A percentile compares a stretch with the other conserved stretches of the same genome.
Evolutionary conservation across 768 basidiomycete species (phyloP).

Genomic region (Podaxis rugospora): DNA sequence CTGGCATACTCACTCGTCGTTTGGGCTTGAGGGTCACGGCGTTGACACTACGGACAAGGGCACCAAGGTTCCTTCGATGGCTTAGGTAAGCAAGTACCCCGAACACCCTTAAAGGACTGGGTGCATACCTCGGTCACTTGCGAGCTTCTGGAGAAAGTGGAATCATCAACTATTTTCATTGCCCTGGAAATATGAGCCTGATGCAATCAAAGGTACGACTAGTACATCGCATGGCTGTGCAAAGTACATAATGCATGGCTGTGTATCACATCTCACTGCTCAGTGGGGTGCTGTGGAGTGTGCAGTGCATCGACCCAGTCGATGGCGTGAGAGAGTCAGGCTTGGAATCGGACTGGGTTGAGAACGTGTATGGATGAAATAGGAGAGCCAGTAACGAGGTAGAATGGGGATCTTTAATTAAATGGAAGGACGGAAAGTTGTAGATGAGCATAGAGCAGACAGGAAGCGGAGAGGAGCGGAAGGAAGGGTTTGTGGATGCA

Average conservation of each 20-base stretch:
- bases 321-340: background rate
- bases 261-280: background rate
- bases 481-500: background rate
- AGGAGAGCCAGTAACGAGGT: background rate
- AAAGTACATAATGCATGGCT: background rate
- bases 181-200: background rate
- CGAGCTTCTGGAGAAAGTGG: too few species aligned
- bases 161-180: too few species aligned
- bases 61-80: conserved; percentile 12
- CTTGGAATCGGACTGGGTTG: too few species aligned
- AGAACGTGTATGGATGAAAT: too few species aligned
- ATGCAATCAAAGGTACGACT: background rate
- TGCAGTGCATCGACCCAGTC: background rate
- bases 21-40: conserved; percentile 47
- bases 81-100: conserved; percentile 24
- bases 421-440: background rate
- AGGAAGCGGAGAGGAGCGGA: background rate
- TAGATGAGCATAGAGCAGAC: background rate
- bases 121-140: background rate
- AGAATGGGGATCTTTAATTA: too few species aligned
- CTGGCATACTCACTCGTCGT: conserved; percentile 48
- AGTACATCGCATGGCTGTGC: background rate
- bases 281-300: background rate
- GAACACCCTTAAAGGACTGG: background rate
- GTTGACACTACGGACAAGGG: conserved; percentile 25